Evolutionary conservation across 495 filamentous ascomycete genomes (phyloP), one percentile per base, ranked within the genome.

Genomic region (Penicillium egyptiacum): DNA sequence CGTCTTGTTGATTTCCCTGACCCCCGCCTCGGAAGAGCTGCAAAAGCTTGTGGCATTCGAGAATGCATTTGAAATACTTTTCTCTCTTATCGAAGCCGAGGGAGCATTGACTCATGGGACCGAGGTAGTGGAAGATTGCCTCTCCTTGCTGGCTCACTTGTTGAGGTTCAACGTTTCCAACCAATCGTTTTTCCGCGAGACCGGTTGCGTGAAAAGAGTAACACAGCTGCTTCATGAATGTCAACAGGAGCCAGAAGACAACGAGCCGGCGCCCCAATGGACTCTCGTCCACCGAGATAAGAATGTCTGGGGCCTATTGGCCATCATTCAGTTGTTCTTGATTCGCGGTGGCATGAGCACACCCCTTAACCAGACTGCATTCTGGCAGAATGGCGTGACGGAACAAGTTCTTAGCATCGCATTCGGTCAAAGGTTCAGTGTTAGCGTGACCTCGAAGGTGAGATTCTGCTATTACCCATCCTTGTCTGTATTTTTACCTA

Each of bases 41-140:
- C 92, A 97, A 62, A 97, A 98, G 69, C 81, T 96, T 8, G 90
- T 98, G 22, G 92, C 91, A 0, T 97, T 96, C 58, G 91, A 96
- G 61, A 93, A 92, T 75, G 88, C 91, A 0, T 98, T 98, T 62
- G 91, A 93, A 39, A 83, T 87, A 23, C 77, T 96, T 20, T 96
- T 97, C 68, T 78, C 74, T 17, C 85, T 98, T 31, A 90, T 98
- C 42, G 80, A 87, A 55, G 73, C 79, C 0, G 94, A 98, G 69
- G 94, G 95, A 1, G 86, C 85, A 10, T 73, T 98, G 53, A 86
- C 81, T 7, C 84, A 91, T 61, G 95, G 95, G 19, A 92, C 90
- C n/a, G 89, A 92, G 50, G 83, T 90, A 25, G 88, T 96, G 14
- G 92, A 96, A 70, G 92, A 98, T 71, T 96, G 94, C 61, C 79